These are phyloP conservation scores for Domatiomyces globalis DNA, from an alignment of 2,329 filamentous ascomycete genomes.

Conservation along the genomic window DNA sequence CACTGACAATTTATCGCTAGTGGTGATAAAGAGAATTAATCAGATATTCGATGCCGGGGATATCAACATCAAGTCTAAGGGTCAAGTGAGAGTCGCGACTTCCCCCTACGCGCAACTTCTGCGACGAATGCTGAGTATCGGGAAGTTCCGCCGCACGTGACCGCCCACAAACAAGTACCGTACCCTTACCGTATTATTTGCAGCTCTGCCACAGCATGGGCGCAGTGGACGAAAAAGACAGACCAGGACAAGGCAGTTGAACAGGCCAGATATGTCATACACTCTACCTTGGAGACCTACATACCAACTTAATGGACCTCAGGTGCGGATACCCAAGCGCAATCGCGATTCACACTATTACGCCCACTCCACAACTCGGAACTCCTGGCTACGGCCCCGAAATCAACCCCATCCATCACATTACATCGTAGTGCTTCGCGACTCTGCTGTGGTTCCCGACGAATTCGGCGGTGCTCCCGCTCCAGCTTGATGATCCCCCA, in stretches of 20 bases:
- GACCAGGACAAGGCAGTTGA: background rate
- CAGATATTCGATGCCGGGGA: background rate
- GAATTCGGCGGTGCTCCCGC: conserved; percentile 23
- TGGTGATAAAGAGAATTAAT: background rate
- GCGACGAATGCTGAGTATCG: background rate
- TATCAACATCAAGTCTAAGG: background rate
- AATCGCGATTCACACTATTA: conserved; percentile 8
- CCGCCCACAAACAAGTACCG: background rate
- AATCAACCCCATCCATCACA: conserved; percentile 23
- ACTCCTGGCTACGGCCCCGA: conserved; percentile 26
- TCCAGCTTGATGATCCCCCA: conserved; percentile 33
- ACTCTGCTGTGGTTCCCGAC: conserved; percentile 11
- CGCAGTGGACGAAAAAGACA: no score
- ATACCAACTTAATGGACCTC: conserved; percentile 10
- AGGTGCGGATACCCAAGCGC: conserved; percentile 10
- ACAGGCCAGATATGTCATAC: background rate
- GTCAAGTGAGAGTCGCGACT: background rate
- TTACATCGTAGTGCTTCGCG: conserved; percentile 1
- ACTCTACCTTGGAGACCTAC: background rate
- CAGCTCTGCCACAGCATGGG: no score
- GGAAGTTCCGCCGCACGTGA: background rate
- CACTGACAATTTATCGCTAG: background rate
- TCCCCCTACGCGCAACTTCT: background rate
- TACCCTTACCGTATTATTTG: no score
- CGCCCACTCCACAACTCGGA: conserved; percentile 25